Evolutionary conservation across 305 asterid genomes (phyloP).

Genomic region (Rubia peregrina): DNA sequence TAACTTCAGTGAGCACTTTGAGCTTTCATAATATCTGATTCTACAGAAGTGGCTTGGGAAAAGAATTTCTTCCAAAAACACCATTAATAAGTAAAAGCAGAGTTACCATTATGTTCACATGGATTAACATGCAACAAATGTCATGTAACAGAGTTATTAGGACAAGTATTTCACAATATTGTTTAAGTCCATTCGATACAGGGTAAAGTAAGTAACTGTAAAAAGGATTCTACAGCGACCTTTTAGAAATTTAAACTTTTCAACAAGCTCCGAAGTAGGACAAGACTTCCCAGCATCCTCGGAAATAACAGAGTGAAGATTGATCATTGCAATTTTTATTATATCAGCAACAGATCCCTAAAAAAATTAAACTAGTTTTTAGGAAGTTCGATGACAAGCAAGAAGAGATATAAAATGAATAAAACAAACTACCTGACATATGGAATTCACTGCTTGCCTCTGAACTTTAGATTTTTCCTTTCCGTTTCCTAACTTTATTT

Average conservation of each 20-base stretch:
- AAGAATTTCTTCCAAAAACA: neutral
- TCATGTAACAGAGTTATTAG: too few relatives aligned
- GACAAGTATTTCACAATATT: neutral
- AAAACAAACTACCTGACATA: slow-evolving; percentile 68
- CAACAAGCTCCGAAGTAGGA: slow-evolving; percentile 39
- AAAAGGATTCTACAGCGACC: slow-evolving; percentile 86
- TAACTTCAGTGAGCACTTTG: neutral
- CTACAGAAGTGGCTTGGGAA: neutral
- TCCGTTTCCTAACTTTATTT: slow-evolving; percentile 73
- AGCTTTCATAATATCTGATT: neutral
- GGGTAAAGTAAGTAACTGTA: slow-evolving; percentile 45
- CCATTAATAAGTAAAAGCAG: neutral
- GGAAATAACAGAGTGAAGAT: slow-evolving; percentile 54
- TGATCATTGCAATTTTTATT: slow-evolving; percentile 85
- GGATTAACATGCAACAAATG: neutral
- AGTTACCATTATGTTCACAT: neutral
- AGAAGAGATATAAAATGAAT: slow-evolving; percentile 14
- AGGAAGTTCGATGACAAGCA: slow-evolving; percentile 2
- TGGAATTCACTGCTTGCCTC: slow-evolving; percentile 98
- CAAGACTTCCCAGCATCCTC: slow-evolving; percentile 44
- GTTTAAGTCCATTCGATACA: neutral
- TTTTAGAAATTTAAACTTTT: slow-evolving; percentile 57
- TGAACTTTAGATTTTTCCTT: slow-evolving; percentile 91
- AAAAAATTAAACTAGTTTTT: slow-evolving; percentile 10
- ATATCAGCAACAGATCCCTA: slow-evolving; percentile 99